Percentiles rank a stretch among this genome's conserved stretches.
Conservation (phyloP, 2,329 filamentous ascomycete genomes). For the Sporothrix variecibatus region DNA sequence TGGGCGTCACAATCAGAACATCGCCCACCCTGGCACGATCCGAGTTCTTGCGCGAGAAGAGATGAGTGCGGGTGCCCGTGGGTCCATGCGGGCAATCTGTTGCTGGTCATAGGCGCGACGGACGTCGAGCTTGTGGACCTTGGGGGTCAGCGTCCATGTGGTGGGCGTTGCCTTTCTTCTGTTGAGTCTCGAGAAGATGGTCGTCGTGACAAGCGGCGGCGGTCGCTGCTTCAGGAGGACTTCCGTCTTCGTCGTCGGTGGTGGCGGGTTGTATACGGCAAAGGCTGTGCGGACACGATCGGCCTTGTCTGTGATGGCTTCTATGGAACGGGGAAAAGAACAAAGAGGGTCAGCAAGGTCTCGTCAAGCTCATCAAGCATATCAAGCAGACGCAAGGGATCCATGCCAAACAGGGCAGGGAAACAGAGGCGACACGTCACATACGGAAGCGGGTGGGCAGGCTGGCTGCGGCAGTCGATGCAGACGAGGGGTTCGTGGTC, state of each 20-base stretch:
- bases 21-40: conserved; percentile 84
- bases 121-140: conserved; percentile 50
- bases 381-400: not conserved
- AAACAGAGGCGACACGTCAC: not conserved
- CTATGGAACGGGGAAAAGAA: conserved; percentile 18
- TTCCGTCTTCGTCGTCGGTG: conserved; percentile 12
- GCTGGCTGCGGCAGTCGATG: not conserved
- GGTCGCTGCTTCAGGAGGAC: conserved; percentile 16
- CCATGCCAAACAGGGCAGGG: not conserved
- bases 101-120: conserved; percentile 65
- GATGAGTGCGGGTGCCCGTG: conserved; percentile 74
- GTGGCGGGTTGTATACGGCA: conserved; percentile 46
- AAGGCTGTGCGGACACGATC: conserved; percentile 46
- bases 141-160: conserved; percentile 5
- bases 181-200: conserved; percentile 15
- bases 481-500: not conserved
- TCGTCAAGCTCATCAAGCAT: not conserved
- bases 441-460: conserved; percentile 21
- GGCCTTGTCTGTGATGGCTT: conserved; percentile 27
- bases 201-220: not conserved
- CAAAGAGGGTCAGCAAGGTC: conserved; percentile 19
- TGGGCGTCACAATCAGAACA: conserved; percentile 85
- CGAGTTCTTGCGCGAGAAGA: conserved; percentile 76
- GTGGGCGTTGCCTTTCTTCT: not conserved
- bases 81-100: conserved; percentile 77